A percentile compares a stretch with the other conserved stretches of the same genome.
These are phyloP conservation scores for Herpetomonas samuelpessoai DNA, from an alignment of 208 protist genomes.

Conservation along the genomic window DNA sequence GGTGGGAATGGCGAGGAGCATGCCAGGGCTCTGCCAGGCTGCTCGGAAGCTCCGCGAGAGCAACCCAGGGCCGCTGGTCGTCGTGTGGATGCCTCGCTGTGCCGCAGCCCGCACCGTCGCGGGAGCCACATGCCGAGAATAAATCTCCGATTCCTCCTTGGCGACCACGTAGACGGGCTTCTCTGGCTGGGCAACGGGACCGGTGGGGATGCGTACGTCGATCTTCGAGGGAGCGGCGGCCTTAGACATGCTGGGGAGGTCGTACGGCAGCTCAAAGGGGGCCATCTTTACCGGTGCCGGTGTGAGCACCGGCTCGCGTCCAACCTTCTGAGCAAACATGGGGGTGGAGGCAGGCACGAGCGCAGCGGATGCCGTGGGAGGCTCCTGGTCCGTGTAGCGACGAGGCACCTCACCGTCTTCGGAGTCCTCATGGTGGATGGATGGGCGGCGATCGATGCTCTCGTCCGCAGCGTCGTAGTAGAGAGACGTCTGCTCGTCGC, in stretches of 20 bases:
- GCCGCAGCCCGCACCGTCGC: constrained; percentile 13
- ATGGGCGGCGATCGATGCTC: too few species aligned
- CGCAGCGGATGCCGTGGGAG: constrained; percentile 7
- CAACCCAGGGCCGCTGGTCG: constrained; percentile 24
- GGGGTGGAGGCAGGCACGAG: constrained; percentile 4
- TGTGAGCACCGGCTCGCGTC: neutral
- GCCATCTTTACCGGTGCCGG: neutral
- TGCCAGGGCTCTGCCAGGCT: constrained; percentile 35
- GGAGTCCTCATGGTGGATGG: constrained; percentile 10
- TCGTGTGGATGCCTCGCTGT: constrained; percentile 6
- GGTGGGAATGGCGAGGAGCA: constrained; percentile 41
- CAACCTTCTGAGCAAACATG: neutral
- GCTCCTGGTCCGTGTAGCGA: neutral
- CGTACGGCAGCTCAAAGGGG: constrained; percentile 68
- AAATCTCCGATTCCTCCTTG: constrained; percentile 23
- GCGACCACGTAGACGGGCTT: constrained; percentile 25
- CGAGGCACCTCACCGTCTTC: constrained; percentile 6
- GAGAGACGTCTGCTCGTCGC: constrained; percentile 3
- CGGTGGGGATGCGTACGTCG: neutral
- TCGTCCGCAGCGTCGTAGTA: constrained; percentile 5
- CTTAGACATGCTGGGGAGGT: constrained; percentile 42
- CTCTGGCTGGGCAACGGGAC: neutral
- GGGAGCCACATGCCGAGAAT: constrained; percentile 11
- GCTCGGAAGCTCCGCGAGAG: constrained; percentile 66
- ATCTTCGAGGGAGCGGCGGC: constrained; percentile 3